phyloP scores from a whole-genome alignment of 768 basidiomycete genomes.

The Lyophyllum decastes region DNA sequence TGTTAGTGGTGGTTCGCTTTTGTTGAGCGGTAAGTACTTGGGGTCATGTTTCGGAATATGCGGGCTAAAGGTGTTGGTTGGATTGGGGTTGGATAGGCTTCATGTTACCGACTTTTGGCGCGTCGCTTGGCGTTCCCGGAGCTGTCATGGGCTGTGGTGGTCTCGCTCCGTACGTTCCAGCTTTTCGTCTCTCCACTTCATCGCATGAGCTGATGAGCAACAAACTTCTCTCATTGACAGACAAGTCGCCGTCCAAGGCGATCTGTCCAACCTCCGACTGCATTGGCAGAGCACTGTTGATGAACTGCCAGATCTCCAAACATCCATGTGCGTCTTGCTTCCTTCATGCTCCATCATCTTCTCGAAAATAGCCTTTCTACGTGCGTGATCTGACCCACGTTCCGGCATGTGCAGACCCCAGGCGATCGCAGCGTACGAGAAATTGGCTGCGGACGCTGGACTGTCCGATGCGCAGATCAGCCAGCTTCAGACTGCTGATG shows the following conservation, averaged over 20 bases:
- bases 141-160: conserved; percentile 27
- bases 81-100: too few relatives aligned
- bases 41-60: background rate
- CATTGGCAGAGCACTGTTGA: conserved; percentile 27
- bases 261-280: conserved; percentile 22
- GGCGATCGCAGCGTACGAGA: conserved; percentile 22
- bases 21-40: conserved; percentile 24
- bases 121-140: conserved; percentile 23
- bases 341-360: too few relatives aligned
- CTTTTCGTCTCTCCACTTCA: background rate
- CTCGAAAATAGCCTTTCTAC: too few relatives aligned
- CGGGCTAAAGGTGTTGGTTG: background rate
- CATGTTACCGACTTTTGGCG: conserved; percentile 25
- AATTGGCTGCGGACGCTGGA: conserved; percentile 19
- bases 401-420: conserved; percentile 15
- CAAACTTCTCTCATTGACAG: conserved; percentile 6
- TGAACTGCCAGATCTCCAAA: conserved; percentile 21
- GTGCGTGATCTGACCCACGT: background rate
- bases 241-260: conserved; percentile 25
- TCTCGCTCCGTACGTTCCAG: conserved; percentile 19
- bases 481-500: conserved; percentile 25
- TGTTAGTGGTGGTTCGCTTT: conserved; percentile 27
- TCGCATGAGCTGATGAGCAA: background rate
- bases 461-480: conserved; percentile 15
- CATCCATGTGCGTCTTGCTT: conserved; percentile 18